Evolutionary conservation across 257 asterid genomes (phyloP).

Genomic region (Prunella vulgaris): DNA sequence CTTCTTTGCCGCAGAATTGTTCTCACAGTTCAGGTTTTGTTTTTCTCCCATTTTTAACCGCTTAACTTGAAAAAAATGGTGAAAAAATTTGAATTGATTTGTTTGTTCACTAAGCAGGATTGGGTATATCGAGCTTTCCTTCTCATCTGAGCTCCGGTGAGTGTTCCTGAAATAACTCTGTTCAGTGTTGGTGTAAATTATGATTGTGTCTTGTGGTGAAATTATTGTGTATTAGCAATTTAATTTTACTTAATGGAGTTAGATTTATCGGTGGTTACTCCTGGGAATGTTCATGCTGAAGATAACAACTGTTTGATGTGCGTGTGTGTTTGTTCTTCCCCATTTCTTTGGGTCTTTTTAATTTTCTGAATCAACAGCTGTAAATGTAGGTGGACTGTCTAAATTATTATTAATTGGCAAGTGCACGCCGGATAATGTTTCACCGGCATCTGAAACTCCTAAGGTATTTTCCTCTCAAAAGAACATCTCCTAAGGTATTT

Average conservation of each 20-base stretch:
- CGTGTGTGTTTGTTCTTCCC: not conserved
- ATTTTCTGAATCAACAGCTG: not conserved
- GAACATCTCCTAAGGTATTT: constrained; percentile 43
- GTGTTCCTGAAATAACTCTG: constrained; percentile 6
- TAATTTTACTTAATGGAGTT: constrained; percentile 6
- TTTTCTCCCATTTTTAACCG: not conserved
- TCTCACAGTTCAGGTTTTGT: constrained; percentile 32
- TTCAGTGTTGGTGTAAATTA: not conserved
- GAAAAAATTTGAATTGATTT: not conserved
- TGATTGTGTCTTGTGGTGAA: not conserved
- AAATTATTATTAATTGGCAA: constrained; percentile 28
- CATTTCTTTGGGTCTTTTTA: not conserved
- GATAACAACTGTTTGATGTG: not conserved
- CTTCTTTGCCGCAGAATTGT: constrained; percentile 21
- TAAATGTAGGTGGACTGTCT: constrained; percentile 36
- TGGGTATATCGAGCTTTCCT: constrained; percentile 18
- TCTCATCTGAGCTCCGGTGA: constrained; percentile 28
- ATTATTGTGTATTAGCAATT: not conserved
- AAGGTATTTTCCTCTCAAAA: constrained; percentile 48
- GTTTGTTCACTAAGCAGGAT: constrained; percentile 20
- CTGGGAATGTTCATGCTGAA: not conserved
- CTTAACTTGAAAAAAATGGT: not conserved
- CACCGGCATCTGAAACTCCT: constrained; percentile 29
- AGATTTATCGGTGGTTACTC: not conserved
- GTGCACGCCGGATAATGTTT: constrained; percentile 31